These are phyloP conservation scores for Kokia cookei DNA, from an alignment of 441 rosid genomes.

Conservation along the genomic window DNA sequence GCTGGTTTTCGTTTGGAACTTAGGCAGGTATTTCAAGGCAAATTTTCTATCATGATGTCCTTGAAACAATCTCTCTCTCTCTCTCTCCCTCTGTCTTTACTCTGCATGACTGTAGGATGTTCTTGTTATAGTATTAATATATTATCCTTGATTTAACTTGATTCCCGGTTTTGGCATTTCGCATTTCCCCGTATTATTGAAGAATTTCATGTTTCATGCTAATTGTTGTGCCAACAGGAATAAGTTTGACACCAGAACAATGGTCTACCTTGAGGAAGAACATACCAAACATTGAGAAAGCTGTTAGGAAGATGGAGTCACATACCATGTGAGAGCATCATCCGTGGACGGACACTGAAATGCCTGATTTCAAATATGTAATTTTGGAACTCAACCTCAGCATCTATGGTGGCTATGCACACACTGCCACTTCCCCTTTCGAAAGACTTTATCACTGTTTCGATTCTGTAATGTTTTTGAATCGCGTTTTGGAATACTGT, in stretches of 20 bases:
- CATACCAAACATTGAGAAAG: conserved; percentile 52
- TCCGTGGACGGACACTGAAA: neutral
- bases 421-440: neutral
- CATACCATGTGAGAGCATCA: neutral
- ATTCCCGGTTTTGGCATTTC: neutral
- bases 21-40: neutral
- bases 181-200: neutral
- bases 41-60: neutral
- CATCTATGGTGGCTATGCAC: neutral
- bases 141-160: neutral
- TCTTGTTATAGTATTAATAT: neutral
- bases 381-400: neutral
- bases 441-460: neutral
- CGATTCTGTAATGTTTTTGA: neutral
- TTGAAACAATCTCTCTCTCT: neutral
- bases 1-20: no score
- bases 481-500: neutral
- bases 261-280: conserved; percentile 64
- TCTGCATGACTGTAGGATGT: neutral
- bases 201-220: neutral
- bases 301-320: conserved; percentile 1
- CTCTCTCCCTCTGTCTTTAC: neutral
- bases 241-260: conserved; percentile 79
- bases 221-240: conserved; percentile 38
- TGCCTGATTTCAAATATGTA: neutral